These are phyloP conservation scores for Nasturtium officinale DNA, from an alignment of 345 rosid species.

Conservation along the genomic window DNA sequence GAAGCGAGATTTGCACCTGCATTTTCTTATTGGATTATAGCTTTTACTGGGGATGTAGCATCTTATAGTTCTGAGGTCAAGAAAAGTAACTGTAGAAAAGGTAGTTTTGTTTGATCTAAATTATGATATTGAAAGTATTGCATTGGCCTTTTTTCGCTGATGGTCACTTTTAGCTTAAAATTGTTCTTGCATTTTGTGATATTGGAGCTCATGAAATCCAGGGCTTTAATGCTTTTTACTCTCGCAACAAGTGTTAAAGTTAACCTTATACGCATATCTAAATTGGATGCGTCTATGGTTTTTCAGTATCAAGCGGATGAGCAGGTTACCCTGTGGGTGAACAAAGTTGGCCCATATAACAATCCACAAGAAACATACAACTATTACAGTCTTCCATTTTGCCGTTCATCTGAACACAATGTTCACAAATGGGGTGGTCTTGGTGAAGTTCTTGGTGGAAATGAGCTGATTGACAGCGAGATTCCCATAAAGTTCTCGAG, in stretches of 20 bases:
- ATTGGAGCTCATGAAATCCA: constrained; percentile 11
- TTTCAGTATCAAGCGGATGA: constrained; percentile 83
- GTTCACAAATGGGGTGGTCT: constrained; percentile 99
- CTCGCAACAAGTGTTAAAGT: not conserved
- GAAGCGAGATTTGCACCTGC: constrained; percentile 2
- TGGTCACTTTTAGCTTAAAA: constrained; percentile 1
- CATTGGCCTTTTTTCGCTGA: not conserved
- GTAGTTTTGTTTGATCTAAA: not conserved
- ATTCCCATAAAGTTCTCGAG: constrained; percentile 81
- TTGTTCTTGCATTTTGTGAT: not conserved
- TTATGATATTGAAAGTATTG: not conserved
- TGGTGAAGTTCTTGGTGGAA: constrained; percentile 99
- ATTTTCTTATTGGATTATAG: not conserved
- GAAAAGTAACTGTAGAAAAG: not conserved
- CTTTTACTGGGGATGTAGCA: not conserved
- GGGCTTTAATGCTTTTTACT: not conserved
- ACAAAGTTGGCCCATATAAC: constrained; percentile 98
- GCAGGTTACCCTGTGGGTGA: constrained; percentile 91
- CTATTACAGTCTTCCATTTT: constrained; percentile 98
- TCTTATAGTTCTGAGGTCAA: not conserved
- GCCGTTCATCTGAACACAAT: constrained; percentile 60
- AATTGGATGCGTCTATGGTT: too few species aligned
- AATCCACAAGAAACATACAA: constrained; percentile 99
- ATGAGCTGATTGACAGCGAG: constrained; percentile 96
- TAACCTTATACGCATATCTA: not conserved